Conservation (phyloP, 2,329 filamentous ascomycete genomes). For the Botrytis elliptica region DNA sequence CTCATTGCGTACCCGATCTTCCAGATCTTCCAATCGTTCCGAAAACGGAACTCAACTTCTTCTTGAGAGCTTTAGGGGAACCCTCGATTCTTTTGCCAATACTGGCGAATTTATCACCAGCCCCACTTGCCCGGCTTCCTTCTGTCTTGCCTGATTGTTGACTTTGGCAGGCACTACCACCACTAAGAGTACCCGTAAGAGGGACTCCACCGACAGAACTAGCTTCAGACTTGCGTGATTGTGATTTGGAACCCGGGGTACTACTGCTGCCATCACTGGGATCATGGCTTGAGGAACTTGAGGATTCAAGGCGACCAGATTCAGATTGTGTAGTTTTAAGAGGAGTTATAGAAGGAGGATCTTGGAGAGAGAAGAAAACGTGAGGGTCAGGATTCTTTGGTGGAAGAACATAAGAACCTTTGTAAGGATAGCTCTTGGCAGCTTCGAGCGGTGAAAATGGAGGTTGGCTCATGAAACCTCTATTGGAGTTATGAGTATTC, state of each 20-base stretch:
- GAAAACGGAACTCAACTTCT: slow-evolving; percentile 19
- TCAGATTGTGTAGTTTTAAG: background rate
- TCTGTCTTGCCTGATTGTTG: background rate
- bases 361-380: background rate
- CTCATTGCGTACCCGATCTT: background rate
- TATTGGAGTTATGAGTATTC: background rate
- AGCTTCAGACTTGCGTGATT: background rate
- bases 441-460: background rate
- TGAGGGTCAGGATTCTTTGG: background rate
- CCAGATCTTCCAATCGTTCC: slow-evolving; percentile 15
- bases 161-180: background rate
- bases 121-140: background rate
- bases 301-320: background rate
- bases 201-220: background rate
- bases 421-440: background rate
- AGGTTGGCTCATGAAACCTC: too few relatives aligned
- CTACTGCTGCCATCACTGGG: background rate
- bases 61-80: slow-evolving; percentile 9
- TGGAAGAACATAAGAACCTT: background rate
- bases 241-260: background rate
- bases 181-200: background rate
- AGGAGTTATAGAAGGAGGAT: slow-evolving; percentile 2
- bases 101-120: background rate
- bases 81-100: slow-evolving; percentile 6
- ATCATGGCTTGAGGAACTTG: background rate